Percentiles rank a stretch among this genome's conserved stretches.
phyloP scores from a whole-genome alignment of 352 stramenopile genomes.

The Pythium rhizo-oryzae region DNA sequence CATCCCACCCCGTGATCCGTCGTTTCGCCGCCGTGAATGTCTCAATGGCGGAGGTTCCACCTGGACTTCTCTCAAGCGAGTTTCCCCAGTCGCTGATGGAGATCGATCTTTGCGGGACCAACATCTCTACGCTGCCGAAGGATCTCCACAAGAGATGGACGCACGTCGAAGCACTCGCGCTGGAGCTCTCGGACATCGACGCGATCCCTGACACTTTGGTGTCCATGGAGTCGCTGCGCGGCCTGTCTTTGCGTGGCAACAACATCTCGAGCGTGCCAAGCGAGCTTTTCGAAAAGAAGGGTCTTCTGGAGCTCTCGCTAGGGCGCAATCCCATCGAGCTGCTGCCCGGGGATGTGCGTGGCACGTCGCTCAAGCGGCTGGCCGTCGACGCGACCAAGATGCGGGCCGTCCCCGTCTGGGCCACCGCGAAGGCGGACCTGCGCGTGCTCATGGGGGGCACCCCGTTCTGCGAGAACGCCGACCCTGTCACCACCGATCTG shows the following conservation, averaged over 20 bases:
- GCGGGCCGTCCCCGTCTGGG: slow-evolving; percentile 8
- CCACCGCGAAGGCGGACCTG: background rate
- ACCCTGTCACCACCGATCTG: slow-evolving; percentile 8
- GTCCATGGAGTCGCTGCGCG: background rate
- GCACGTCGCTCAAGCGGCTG: slow-evolving; percentile 2
- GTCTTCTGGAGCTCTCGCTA: slow-evolving; percentile 10
- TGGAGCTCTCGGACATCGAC: slow-evolving; percentile 13
- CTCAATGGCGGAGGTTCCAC: slow-evolving; percentile 13
- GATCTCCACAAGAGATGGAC: slow-evolving; percentile 18
- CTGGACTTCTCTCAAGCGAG: slow-evolving; percentile 12
- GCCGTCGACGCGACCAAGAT: slow-evolving; percentile 14
- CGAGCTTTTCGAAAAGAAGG: slow-evolving; percentile 7
- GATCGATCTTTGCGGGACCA: slow-evolving; percentile 14
- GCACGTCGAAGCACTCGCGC: background rate
- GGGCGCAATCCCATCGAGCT: slow-evolving; percentile 12
- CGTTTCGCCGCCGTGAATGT: slow-evolving; percentile 25
- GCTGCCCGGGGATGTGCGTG: background rate
- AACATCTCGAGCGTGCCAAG: slow-evolving; percentile 1
- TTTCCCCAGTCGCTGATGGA: slow-evolving; percentile 5
- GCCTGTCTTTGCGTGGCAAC: slow-evolving; percentile 23
- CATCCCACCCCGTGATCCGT: slow-evolving; percentile 15
- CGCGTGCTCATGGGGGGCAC: slow-evolving; percentile 11
- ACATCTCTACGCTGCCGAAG: slow-evolving; percentile 14
- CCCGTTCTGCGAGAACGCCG: slow-evolving; percentile 16
- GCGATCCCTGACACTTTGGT: slow-evolving; percentile 8